These are phyloP conservation scores for Ogataea wickerhamii DNA, from an alignment of 805 yeast genomes.

Conservation along the genomic window DNA sequence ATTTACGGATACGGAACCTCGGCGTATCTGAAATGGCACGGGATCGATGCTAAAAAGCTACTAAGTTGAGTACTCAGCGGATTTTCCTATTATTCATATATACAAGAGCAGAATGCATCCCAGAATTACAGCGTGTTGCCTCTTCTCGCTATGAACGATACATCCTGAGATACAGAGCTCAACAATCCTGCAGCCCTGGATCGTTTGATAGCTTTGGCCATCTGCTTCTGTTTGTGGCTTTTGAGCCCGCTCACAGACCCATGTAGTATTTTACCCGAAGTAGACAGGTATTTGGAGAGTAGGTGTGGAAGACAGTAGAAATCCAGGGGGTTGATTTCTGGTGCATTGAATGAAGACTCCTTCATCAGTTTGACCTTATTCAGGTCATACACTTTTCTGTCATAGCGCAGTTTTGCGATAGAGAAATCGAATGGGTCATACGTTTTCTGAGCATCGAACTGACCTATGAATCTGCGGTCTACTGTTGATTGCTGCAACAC, in stretches of 20 bases:
- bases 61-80: slow-evolving; percentile 3
- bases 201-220: slow-evolving; percentile 76
- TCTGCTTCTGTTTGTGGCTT: slow-evolving; percentile 60
- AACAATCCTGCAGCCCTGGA: slow-evolving; percentile 78
- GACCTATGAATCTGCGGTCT: slow-evolving; percentile 39
- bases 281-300: slow-evolving; percentile 59
- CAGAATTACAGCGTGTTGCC: slow-evolving; percentile 24
- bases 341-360: slow-evolving; percentile 32
- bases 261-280: slow-evolving; percentile 75
- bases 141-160: slow-evolving; percentile 35
- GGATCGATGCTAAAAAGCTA: slow-evolving; percentile 27
- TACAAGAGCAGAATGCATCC: not conserved
- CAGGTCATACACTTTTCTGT: slow-evolving; percentile 31
- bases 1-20: slow-evolving; percentile 79
- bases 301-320: slow-evolving; percentile 70
- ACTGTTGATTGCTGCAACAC: slow-evolving; percentile 23
- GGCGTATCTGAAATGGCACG: slow-evolving; percentile 54
- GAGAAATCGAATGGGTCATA: slow-evolving; percentile 86
- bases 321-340: slow-evolving; percentile 62
- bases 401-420: slow-evolving; percentile 51
- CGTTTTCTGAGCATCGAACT: slow-evolving; percentile 47
- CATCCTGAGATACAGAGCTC: slow-evolving; percentile 68
- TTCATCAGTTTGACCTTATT: slow-evolving; percentile 20
- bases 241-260: slow-evolving; percentile 68
- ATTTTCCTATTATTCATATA: not conserved